phyloP scores from a whole-genome alignment of 2,329 filamentous ascomycete genomes.

The Nothophaeocryptopus gaeumannii region DNA sequence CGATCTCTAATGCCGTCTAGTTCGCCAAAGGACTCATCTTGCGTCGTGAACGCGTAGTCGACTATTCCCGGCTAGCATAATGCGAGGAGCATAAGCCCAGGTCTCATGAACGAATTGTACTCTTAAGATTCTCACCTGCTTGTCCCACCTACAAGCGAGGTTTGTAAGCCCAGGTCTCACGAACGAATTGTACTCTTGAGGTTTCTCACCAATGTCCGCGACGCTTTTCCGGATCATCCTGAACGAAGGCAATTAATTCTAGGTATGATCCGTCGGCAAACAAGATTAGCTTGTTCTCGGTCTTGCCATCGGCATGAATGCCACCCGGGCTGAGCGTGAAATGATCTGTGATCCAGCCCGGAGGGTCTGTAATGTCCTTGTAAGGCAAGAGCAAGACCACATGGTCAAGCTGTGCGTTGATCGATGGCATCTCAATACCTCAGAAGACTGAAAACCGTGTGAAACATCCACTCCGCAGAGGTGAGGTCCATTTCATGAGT shows the following conservation, averaged over 20 bases:
- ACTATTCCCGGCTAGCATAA: constrained; percentile 51
- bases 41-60: constrained; percentile 59
- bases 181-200: not conserved
- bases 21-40: constrained; percentile 19
- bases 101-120: too few relatives aligned
- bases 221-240: constrained; percentile 43
- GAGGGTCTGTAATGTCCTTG: constrained; percentile 46
- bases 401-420: constrained; percentile 53
- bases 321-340: constrained; percentile 62
- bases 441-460: too few relatives aligned
- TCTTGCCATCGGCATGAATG: constrained; percentile 58
- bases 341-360: constrained; percentile 50
- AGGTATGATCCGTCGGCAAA: constrained; percentile 64
- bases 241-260: constrained; percentile 63
- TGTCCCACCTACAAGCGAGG: constrained; percentile 30
- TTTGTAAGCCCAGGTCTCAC: too few relatives aligned
- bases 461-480: too few relatives aligned
- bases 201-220: constrained; percentile 57
- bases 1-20: constrained; percentile 22
- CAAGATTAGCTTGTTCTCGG: constrained; percentile 61
- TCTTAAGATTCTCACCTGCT: too few relatives aligned
- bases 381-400: constrained; percentile 62
- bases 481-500: too few relatives aligned
- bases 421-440: constrained; percentile 5
- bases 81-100: too few relatives aligned